Percentiles rank a stretch among this genome's conserved stretches.
phyloP scores from a whole-genome alignment of 2,329 filamentous ascomycete genomes.

The Apiospora arundinis region DNA sequence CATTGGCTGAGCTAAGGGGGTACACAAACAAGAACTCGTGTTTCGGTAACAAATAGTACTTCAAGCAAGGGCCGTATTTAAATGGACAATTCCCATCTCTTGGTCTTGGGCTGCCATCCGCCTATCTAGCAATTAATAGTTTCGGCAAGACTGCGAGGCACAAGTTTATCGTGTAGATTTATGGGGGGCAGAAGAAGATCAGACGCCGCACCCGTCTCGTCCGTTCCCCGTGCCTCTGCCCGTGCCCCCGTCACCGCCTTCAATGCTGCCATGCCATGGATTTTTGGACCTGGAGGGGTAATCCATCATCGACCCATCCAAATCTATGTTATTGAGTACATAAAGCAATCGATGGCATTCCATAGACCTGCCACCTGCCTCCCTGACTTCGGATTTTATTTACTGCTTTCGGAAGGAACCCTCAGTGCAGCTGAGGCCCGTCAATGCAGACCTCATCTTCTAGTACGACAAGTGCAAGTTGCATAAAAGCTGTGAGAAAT shows the following conservation, averaged over 20 bases:
- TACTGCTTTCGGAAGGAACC: no score
- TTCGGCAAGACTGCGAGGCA: not conserved
- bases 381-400: not conserved
- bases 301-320: not conserved
- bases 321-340: not conserved
- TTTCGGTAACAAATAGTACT: not conserved
- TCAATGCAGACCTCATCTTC: no score
- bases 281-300: slow-evolving; percentile 5
- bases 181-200: slow-evolving; percentile 3
- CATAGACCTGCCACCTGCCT: not conserved
- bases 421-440: no score
- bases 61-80: not conserved
- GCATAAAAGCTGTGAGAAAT: not conserved
- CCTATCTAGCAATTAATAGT: not conserved
- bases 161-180: not conserved
- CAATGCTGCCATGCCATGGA: slow-evolving; percentile 14
- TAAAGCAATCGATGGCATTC: not conserved
- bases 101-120: not conserved
- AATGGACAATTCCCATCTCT: not conserved
- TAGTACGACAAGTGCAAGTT: not conserved
- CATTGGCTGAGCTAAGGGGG: not conserved
- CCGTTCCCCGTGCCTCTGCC: not conserved
- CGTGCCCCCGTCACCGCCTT: not conserved
- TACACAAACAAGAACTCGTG: slow-evolving; percentile 15
- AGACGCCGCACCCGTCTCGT: slow-evolving; percentile 6